These are phyloP conservation scores for Lyophyllum decastes DNA, from an alignment of 768 basidiomycete genomes.

Conservation along the genomic window DNA sequence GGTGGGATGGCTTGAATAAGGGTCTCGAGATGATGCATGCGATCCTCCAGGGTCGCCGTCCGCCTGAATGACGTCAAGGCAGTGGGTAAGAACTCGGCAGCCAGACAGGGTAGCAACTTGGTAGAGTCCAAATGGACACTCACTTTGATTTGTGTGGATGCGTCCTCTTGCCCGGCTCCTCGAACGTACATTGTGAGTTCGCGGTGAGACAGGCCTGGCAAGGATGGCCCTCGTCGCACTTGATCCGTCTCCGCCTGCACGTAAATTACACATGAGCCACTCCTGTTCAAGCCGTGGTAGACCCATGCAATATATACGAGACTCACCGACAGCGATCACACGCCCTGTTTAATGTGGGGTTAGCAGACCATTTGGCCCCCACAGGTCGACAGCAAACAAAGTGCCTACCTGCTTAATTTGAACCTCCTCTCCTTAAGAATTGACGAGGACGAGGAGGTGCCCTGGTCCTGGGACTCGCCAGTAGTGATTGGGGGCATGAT, in stretches of 20 bases:
- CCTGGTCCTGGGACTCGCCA: conserved; percentile 44
- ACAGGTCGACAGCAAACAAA: not conserved
- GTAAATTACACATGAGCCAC: conserved; percentile 2
- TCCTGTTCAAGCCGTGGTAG: not conserved
- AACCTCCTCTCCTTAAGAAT: conserved; percentile 81
- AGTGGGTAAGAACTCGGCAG: not conserved
- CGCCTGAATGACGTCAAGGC: conserved; percentile 44
- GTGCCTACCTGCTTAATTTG: conserved; percentile 76
- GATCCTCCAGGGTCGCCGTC: conserved; percentile 81
- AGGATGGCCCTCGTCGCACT: conserved; percentile 88
- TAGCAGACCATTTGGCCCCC: not conserved
- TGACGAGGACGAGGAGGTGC: conserved; percentile 38
- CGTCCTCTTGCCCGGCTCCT: conserved; percentile 83
- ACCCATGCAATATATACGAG: not conserved
- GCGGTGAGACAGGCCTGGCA: conserved; percentile 88
- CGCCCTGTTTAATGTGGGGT: conserved; percentile 50
- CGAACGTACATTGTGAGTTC: conserved; percentile 81
- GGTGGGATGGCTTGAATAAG: conserved; percentile 85
- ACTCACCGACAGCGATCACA: conserved; percentile 90
- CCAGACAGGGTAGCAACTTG: not conserved
- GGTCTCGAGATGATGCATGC: conserved; percentile 86
- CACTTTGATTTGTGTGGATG: conserved; percentile 90
- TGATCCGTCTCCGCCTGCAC: conserved; percentile 75
- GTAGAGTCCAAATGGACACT: conserved; percentile 24
- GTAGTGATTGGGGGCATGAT: conserved; percentile 52